Percentiles rank a stretch among this genome's conserved stretches.
Conservation (phyloP, 257 asterid species). For the Nicotiana otophora region DNA sequence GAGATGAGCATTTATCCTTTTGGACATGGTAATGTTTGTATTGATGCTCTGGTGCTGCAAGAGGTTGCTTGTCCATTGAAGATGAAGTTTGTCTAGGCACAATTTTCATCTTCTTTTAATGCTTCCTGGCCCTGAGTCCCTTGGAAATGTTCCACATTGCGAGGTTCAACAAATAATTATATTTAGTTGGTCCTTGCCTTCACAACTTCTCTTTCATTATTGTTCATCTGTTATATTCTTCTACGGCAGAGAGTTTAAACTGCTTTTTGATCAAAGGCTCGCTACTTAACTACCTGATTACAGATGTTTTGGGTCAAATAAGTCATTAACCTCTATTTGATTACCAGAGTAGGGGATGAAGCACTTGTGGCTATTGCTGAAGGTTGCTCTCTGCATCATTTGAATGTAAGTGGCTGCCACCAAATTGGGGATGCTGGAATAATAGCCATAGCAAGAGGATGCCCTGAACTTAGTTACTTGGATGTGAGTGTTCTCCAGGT, state of each 20-base stretch:
- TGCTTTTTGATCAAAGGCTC: background rate
- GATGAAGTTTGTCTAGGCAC: background rate
- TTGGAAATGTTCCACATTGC: background rate
- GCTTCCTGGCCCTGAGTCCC: background rate
- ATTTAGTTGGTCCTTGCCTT: background rate
- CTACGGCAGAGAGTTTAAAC: background rate
- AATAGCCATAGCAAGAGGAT: constrained; percentile 74
- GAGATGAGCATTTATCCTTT: background rate
- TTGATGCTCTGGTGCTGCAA: background rate
- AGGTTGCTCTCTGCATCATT: constrained; percentile 66
- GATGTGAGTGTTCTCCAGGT: constrained; percentile 94
- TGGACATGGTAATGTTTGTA: background rate
- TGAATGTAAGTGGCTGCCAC: constrained; percentile 89
- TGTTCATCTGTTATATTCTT: background rate
- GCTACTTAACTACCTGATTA: background rate
- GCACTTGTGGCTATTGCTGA: constrained; percentile 70
- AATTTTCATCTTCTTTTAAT: background rate
- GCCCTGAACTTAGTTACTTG: constrained; percentile 69
- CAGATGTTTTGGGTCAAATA: background rate
- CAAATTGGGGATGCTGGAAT: constrained; percentile 83
- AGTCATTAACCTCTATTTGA: constrained; percentile 11
- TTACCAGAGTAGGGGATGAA: constrained; percentile 72
- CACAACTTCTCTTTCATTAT: background rate
- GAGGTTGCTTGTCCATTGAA: background rate
- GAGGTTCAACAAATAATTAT: background rate